Evolutionary conservation across 2,329 filamentous ascomycete genomes (phyloP).

Genomic region (Ceratocystis eucalypticola): DNA sequence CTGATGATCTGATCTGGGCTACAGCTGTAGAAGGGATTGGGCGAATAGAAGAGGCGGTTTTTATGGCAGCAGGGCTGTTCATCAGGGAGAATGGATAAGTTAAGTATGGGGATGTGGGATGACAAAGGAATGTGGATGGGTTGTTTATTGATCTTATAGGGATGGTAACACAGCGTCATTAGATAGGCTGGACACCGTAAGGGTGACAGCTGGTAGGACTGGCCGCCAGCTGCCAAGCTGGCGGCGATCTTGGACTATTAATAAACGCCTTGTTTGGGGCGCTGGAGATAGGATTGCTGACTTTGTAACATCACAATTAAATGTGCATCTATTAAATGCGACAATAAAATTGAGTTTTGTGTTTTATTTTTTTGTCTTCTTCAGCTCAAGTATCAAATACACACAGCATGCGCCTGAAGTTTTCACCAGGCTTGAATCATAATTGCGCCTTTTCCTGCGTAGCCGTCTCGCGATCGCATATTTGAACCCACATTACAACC

Average conservation of each 20-base stretch:
- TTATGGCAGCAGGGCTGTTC: background rate
- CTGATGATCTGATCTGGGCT: conserved; percentile 73
- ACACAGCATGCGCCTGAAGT: background rate
- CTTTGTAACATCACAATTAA: conserved; percentile 2
- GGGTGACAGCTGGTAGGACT: background rate
- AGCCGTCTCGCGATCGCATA: background rate
- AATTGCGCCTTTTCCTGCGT: background rate
- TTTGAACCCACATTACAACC: background rate
- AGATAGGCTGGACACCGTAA: background rate
- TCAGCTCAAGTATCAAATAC: background rate
- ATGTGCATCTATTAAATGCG: background rate
- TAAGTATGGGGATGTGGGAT: background rate
- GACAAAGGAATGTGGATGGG: background rate
- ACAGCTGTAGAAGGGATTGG: conserved; percentile 57
- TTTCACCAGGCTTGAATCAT: background rate
- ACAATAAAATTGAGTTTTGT: background rate
- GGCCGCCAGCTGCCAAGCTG: background rate
- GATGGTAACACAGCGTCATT: background rate
- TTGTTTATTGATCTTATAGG: background rate
- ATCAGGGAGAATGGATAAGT: background rate
- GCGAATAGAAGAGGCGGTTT: conserved; percentile 35
- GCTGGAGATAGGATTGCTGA: background rate
- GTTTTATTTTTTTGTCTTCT: conserved; percentile 1
- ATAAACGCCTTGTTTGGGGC: background rate
- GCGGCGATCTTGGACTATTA: background rate